phyloP scores from a whole-genome alignment of 129 eudicot species.

The Centella asiatica region DNA sequence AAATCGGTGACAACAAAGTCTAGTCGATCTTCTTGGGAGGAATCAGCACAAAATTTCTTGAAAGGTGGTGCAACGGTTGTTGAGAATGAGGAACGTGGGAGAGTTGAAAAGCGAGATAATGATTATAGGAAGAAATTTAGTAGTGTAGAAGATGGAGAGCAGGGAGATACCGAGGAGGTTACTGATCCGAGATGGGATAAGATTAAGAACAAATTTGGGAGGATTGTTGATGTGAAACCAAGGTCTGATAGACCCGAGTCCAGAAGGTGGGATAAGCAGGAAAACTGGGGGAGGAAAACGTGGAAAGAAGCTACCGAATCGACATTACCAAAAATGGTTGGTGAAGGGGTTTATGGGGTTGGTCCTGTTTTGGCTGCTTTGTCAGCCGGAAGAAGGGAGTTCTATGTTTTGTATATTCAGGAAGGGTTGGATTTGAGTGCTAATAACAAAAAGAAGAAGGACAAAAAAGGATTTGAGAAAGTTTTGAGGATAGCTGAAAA shows the following conservation, averaged over 20 bases:
- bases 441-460: constrained; percentile 83
- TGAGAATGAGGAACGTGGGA: constrained; percentile 16
- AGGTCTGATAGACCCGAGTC: constrained; percentile 37
- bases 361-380: constrained; percentile 94
- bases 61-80: constrained; percentile 25
- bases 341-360: constrained; percentile 86
- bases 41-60: constrained; percentile 44
- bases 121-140: constrained; percentile 9
- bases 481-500: constrained; percentile 66
- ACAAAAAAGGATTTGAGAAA: constrained; percentile 84
- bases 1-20: constrained; percentile 24
- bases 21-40: constrained; percentile 54
- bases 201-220: constrained; percentile 41
- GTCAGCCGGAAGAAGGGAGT: constrained; percentile 73
- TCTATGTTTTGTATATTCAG: constrained; percentile 63
- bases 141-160: constrained; percentile 31
- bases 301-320: constrained; percentile 89
- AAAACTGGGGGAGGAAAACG: constrained; percentile 71
- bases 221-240: constrained; percentile 26
- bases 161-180: constrained; percentile 32
- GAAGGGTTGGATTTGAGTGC: constrained; percentile 75
- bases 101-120: constrained; percentile 14
- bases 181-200: constrained; percentile 72
- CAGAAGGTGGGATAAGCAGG: constrained; percentile 65
- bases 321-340: constrained; percentile 65